phyloP scores from a whole-genome alignment of 257 asterid species.

The Solanum rostratum region DNA sequence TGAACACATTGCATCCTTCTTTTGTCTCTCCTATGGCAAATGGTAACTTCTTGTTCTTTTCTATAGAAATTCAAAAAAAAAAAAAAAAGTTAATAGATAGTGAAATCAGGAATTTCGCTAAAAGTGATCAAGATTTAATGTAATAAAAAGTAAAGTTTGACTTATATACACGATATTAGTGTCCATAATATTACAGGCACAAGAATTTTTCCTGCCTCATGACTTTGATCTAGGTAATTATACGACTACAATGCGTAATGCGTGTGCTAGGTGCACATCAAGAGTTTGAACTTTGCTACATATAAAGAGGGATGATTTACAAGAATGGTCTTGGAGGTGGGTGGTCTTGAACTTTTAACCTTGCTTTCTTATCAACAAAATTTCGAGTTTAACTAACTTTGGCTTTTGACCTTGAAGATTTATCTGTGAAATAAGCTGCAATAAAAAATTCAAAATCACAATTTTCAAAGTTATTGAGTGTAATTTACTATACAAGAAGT shows the following conservation, averaged over 20 bases:
- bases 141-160: neutral
- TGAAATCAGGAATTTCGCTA: neutral
- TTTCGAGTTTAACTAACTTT: neutral
- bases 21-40: conserved; percentile 20
- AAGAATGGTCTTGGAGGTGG: neutral
- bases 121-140: neutral
- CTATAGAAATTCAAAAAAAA: neutral
- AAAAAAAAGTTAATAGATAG: neutral
- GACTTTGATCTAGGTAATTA: neutral
- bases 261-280: neutral
- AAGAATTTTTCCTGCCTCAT: neutral
- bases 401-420: neutral
- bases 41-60: conserved; percentile 16
- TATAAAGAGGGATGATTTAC: neutral
- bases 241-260: neutral
- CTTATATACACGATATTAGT: neutral
- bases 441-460: neutral
- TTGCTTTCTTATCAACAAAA: neutral
- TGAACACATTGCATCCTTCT: conserved; percentile 38
- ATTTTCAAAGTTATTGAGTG: neutral
- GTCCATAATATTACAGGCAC: neutral
- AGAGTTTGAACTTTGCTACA: neutral
- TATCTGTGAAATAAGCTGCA: neutral
- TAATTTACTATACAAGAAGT: neutral
- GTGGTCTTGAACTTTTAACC: neutral